phyloP scores from a whole-genome alignment of 768 basidiomycete genomes.

The Agaricus blazei region DNA sequence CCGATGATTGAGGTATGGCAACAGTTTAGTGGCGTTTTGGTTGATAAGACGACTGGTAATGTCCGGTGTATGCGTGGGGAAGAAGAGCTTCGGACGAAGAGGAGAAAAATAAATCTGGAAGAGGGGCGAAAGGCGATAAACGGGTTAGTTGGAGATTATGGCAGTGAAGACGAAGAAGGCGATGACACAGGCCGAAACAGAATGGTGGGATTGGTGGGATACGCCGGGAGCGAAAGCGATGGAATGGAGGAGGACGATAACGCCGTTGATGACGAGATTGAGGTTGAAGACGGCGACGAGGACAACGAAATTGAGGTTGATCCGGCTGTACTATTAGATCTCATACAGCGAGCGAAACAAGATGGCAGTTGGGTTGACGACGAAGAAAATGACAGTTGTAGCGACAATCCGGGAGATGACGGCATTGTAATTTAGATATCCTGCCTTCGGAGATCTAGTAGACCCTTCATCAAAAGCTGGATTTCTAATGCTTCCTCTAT shows the following conservation, averaged over 20 bases:
- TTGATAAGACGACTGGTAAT: slow-evolving; percentile 44
- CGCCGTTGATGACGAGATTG: slow-evolving; percentile 48
- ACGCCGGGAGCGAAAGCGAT: slow-evolving; percentile 46
- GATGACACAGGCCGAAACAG: slow-evolving; percentile 7
- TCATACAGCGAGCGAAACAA: slow-evolving; percentile 14
- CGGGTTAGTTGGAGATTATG: slow-evolving; percentile 37
- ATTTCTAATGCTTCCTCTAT: slow-evolving; percentile 78
- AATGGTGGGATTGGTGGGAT: slow-evolving; percentile 35
- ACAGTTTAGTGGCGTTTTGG: slow-evolving; percentile 57
- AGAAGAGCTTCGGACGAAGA: slow-evolving; percentile 40
- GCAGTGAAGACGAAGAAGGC: slow-evolving; percentile 38
- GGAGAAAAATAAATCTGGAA: slow-evolving; percentile 47
- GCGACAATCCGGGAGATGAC: neutral
- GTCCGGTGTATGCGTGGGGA: slow-evolving; percentile 23
- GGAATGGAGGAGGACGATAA: slow-evolving; percentile 30
- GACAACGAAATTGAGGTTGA: slow-evolving; percentile 13
- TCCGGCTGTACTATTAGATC: slow-evolving; percentile 11
- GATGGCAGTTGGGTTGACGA: slow-evolving; percentile 15
- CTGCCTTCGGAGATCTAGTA: slow-evolving; percentile 71
- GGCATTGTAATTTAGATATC: slow-evolving; percentile 41
- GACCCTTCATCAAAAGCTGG: slow-evolving; percentile 79
- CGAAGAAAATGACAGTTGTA: slow-evolving; percentile 14
- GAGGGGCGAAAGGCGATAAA: slow-evolving; percentile 52
- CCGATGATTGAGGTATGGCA: slow-evolving; percentile 79
- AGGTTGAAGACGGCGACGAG: slow-evolving; percentile 30